Evolutionary conservation across 257 asterid species (phyloP).

Genomic region (Solanum acaule): DNA sequence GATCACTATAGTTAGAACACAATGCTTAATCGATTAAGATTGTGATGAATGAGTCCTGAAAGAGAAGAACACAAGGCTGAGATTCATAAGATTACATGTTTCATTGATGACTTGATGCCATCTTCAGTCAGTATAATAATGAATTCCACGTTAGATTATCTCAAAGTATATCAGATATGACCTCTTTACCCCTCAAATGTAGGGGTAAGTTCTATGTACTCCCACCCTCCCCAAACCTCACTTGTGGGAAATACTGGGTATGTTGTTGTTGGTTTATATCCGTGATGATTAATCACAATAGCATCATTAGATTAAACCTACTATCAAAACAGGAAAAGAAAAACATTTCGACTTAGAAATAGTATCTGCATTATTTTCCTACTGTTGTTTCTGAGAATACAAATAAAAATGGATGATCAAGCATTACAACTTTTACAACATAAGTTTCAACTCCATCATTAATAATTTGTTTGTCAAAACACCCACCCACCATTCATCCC

Average conservation of each 20-base stretch:
- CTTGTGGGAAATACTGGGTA: not conserved
- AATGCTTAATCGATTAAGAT: not conserved
- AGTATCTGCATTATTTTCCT: not conserved
- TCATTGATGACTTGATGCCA: not conserved
- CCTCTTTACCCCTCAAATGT: not conserved
- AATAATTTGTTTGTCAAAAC: not conserved
- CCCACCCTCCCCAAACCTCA: not conserved
- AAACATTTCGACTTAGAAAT: not conserved
- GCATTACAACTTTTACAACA: not conserved
- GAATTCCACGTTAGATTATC: not conserved
- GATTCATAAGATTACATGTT: not conserved
- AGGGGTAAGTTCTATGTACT: not conserved
- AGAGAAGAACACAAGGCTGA: not conserved
- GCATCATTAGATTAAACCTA: not conserved
- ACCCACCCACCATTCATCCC: not conserved
- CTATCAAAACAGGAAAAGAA: not conserved
- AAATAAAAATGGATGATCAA: not conserved
- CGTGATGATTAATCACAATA: not conserved
- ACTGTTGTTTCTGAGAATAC: not conserved
- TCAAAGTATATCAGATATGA: not conserved
- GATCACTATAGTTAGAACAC: not conserved
- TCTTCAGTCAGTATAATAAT: not conserved
- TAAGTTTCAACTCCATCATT: not conserved
- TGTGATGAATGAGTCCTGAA: not conserved
- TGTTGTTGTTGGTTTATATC: not conserved